A percentile compares a stretch with the other conserved stretches of the same genome.
Evolutionary conservation across 768 basidiomycete species (phyloP).

Genomic region (Rhodotorula toruloides): DNA sequence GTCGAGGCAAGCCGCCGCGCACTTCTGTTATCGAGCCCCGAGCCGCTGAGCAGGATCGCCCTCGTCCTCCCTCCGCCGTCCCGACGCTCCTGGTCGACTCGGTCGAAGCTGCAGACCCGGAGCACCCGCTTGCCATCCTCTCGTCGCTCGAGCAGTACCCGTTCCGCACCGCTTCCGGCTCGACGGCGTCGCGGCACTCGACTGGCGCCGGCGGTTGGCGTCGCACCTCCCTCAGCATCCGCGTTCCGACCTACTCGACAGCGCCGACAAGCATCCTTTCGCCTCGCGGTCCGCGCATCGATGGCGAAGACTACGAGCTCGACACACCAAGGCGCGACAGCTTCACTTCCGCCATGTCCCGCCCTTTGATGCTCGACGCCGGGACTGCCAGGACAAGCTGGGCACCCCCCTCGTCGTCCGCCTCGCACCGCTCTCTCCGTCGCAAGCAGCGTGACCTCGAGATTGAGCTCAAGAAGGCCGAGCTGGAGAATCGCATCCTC

Average conservation of each 20-base stretch:
- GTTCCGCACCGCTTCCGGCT: background rate
- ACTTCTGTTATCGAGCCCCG: too few relatives aligned
- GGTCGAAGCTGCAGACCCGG: background rate
- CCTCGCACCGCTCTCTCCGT: background rate
- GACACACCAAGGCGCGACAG: background rate
- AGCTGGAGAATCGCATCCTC: slow-evolving; percentile 1
- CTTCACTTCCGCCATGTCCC: background rate
- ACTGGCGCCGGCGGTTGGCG: background rate
- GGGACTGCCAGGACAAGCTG: too few relatives aligned
- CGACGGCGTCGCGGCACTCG: background rate
- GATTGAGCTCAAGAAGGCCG: too few relatives aligned
- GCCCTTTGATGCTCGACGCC: too few relatives aligned
- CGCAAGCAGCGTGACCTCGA: background rate
- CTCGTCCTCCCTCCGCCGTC: too few relatives aligned
- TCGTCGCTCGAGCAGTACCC: slow-evolving; percentile 3
- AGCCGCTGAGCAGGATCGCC: background rate
- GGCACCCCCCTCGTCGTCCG: too few relatives aligned
- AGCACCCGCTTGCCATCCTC: slow-evolving; percentile 1
- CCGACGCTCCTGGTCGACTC: background rate
- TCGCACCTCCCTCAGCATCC: background rate
- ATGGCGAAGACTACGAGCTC: too few relatives aligned
- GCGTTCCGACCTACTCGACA: background rate
- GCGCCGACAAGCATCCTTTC: background rate
- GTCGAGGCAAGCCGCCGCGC: too few relatives aligned
- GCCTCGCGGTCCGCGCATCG: background rate